Evolutionary conservation across 805 yeast species (phyloP).

Genomic region (Candida awuae): DNA sequence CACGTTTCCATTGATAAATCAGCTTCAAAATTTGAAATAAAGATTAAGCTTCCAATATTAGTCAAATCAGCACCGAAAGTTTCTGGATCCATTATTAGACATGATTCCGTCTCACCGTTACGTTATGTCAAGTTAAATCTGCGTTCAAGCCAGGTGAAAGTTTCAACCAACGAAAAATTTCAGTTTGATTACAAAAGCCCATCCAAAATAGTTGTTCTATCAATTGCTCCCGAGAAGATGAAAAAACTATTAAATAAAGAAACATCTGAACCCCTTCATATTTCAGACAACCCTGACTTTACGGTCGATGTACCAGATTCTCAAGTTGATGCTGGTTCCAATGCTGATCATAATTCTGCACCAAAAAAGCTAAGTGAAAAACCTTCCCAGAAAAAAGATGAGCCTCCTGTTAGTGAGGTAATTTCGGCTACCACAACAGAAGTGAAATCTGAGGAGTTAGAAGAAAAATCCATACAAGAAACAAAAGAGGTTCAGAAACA

Average conservation of each 20-base stretch:
- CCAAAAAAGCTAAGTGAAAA: too few relatives aligned
- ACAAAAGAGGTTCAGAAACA: not conserved
- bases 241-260: not conserved
- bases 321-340: too few relatives aligned
- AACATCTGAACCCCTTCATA: too few relatives aligned
- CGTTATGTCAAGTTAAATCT: constrained; percentile 32
- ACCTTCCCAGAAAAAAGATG: too few relatives aligned
- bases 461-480: too few relatives aligned
- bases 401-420: too few relatives aligned
- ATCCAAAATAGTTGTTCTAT: constrained; percentile 1
- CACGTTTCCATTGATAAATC: constrained; percentile 4
- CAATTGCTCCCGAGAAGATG: constrained; percentile 4
- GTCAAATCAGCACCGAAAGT: not conserved
- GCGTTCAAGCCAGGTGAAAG: constrained; percentile 17
- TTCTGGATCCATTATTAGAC: constrained; percentile 16
- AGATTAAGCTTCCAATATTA: constrained; percentile 4
- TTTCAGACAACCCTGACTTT: too few relatives aligned
- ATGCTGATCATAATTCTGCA: too few relatives aligned
- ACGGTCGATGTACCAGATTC: too few relatives aligned
- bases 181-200: constrained; percentile 1
- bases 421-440: too few relatives aligned
- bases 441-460: too few relatives aligned
- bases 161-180: constrained; percentile 23
- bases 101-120: constrained; percentile 16
- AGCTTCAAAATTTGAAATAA: constrained; percentile 6